Evolutionary conservation across 2,329 filamentous ascomycete genomes (phyloP), one percentile per base, ranked within the genome.

Genomic region (Neopestalotiopsis clavispora): DNA sequence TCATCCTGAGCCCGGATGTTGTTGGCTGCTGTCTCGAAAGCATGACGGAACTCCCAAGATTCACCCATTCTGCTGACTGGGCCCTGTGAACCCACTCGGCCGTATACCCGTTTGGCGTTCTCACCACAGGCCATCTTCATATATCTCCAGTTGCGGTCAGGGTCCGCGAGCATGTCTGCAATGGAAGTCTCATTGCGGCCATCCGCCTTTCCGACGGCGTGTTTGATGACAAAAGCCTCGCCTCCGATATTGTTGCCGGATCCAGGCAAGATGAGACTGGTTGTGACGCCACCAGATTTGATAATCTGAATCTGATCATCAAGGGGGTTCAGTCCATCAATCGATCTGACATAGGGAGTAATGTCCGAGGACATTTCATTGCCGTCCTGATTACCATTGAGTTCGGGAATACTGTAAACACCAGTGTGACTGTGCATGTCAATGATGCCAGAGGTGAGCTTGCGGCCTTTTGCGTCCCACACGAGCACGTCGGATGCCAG

Each of bases 121-220:
- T 93, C 91, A 45, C 91, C 91, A 71, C 90, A 93, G 0, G 91
- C 91, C 90, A 93, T 93, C 81, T 93, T 93, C 84, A 93, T 91
- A 77, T 91, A 93, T 23, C 91, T 84, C 87, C 90, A 91, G 69
- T 82, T 87, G 28, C 84, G 83, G 57, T 91, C 89, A 0, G 90
- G 90, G 65, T 92, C 89, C 1, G 91, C 90, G 10, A 92, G 82
- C 81, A 92, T 84, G 72, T 91, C 87, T 30, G 83, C 80, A 2
- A 87, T 88, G 66, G 89, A 91, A 58, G 90, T 85, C 76, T 92
- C 90, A 17, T 84, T 80, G 28, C 90, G 85, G 3, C 90, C 89
- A 71, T 91, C 86, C 0, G 81, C 73, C 67, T 83, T 84, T 23
- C 90, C 90, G 12, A 91, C 86, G 10, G 90, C 87, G 70, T 90